Evolutionary conservation across 371 early-diverging fungal genomes (phyloP), one percentile per base, ranked within the genome.

Genomic region (Mortierella sp.): DNA sequence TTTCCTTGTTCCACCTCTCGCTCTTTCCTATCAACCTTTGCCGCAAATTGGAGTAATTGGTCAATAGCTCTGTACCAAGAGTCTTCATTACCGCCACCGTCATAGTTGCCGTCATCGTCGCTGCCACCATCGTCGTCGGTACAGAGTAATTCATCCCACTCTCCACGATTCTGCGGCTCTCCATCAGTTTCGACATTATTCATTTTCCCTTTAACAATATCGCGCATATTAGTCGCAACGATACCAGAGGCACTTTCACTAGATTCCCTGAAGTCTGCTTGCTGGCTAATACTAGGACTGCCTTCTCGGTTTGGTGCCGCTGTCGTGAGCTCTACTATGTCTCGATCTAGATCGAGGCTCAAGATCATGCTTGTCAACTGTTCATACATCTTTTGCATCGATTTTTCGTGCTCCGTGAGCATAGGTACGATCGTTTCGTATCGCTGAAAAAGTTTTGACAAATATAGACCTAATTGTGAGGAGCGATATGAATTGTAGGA

Each of bases 361-460:
- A 81, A 24, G 8, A 81, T 59, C 67, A 62, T 68, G 0, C 62
- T 40, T 9, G 58, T 24, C 47, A 81, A 22, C 1, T 55, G 22
- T 19, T 72, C 72, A 13, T 81, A 81, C 72, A 81, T 53, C 33
- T 6, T 43, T 13, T 71, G 68, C 64, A 75, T 57, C 41, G 55
- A 41, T 36, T 19, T 40, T 11, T 76, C 76, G 21, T 36, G 65
- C 8, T 61, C 55, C 0, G 69, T 76, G 58, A 81, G 43, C 15
- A 58, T 55, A 0, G 81, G 81, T 9, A 81, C 58, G 7, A 81
- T 72, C 22, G 45, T 65, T 40, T 81, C 81, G 48, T 81, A 81
- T 4, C 81, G 76, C 11, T 70, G 72, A 61, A 81, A 81, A 3
- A 81, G 65, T 8, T 22, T 55, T 2, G 81, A 81, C 41, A 81